These are phyloP conservation scores for Globisporangium nunn DNA, from an alignment of 352 stramenopile species.

Conservation along the genomic window DNA sequence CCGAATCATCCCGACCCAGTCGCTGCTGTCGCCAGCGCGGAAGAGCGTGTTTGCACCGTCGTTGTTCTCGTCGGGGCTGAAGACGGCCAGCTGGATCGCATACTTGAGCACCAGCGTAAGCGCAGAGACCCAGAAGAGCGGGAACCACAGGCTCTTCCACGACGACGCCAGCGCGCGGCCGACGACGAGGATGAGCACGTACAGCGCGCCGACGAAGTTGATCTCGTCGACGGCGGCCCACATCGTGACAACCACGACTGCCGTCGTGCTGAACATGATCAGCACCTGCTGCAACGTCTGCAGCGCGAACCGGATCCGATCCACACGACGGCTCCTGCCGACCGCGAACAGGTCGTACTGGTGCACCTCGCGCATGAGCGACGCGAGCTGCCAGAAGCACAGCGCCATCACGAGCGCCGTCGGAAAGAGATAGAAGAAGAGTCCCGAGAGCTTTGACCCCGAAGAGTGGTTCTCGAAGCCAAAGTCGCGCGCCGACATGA, in stretches of 20 bases:
- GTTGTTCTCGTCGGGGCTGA: conserved; percentile 24
- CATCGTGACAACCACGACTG: conserved; percentile 65
- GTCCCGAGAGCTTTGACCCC: conserved; percentile 44
- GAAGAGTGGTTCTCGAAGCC: conserved; percentile 63
- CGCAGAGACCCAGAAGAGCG: conserved; percentile 70
- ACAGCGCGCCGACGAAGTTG: conserved; percentile 55
- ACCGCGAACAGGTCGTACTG: conserved; percentile 59
- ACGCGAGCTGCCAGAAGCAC: conserved; percentile 78
- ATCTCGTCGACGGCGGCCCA: conserved; percentile 52
- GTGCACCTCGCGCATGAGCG: conserved; percentile 58
- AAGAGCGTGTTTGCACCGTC: conserved; percentile 22
- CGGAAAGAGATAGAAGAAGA: conserved; percentile 78
- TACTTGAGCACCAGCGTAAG: conserved; percentile 55
- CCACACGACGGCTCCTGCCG: conserved; percentile 39
- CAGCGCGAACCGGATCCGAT: conserved; percentile 45
- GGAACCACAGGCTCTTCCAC: conserved; percentile 73
- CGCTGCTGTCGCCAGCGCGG: conserved; percentile 39
- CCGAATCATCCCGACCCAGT: conserved; percentile 51
- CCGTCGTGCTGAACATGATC: conserved; percentile 64
- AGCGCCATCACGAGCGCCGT: conserved; percentile 64
- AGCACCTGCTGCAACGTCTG: conserved; percentile 56
- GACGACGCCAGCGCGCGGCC: conserved; percentile 43
- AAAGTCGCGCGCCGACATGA: conserved; percentile 67
- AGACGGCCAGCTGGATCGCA: conserved; percentile 53
- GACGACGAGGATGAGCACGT: conserved; percentile 54